Percentiles rank a stretch among this genome's conserved stretches.
These are phyloP conservation scores for Mycena olivaceomarginata DNA, from an alignment of 768 basidiomycete species.

Conservation along the genomic window DNA sequence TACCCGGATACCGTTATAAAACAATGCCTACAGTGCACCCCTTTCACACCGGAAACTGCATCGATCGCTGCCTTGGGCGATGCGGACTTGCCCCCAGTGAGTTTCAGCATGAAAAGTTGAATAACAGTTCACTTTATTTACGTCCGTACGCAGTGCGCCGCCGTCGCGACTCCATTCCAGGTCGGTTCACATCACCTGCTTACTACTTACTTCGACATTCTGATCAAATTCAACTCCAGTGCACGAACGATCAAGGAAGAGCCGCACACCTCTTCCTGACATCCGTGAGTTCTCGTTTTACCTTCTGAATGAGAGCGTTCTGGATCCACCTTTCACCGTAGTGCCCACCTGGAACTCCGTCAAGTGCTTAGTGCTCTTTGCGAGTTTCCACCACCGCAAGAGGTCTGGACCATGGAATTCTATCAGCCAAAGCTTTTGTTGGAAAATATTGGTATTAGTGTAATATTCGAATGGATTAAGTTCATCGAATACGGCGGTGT, in stretches of 20 bases:
- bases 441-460: no score
- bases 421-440: no score
- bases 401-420: no score
- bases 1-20: constrained; percentile 6
- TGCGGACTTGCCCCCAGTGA: constrained; percentile 17
- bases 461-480: no score
- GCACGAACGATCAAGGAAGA: constrained; percentile 20
- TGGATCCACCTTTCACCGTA: constrained; percentile 15
- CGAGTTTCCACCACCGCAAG: constrained; percentile 11
- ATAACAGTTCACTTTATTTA: constrained; percentile 13
- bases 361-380: constrained; percentile 16
- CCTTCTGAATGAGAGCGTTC: constrained; percentile 16
- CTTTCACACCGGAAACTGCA: constrained; percentile 19
- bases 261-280: constrained; percentile 14
- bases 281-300: constrained; percentile 11
- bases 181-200: constrained; percentile 14
- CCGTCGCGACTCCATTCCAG: constrained; percentile 21
- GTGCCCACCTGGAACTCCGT: constrained; percentile 21
- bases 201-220: constrained; percentile 10
- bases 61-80: constrained; percentile 20
- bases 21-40: constrained; percentile 20
- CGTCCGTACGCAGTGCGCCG: constrained; percentile 20
- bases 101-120: constrained; percentile 3
- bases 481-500: no score
- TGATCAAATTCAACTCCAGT: constrained; percentile 18